Base-by-base conservation (phyloP, 1,139 yeast genomes). In the Torulaspora pretoriensis region DNA sequence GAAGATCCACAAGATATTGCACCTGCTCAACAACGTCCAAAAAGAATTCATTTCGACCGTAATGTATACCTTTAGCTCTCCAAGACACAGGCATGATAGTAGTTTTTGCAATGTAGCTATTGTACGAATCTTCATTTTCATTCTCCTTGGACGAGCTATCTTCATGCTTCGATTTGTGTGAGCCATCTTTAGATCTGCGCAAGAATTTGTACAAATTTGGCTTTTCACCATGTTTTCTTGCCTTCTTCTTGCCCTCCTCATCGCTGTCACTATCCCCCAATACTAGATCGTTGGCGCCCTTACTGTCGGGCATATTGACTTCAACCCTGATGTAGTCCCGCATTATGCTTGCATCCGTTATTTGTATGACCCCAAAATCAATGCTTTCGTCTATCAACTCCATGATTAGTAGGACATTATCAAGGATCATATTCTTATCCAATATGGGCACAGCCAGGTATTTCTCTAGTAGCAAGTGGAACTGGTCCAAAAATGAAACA, bases 1-100 rank as follows among this genome's bases (percentile, higher is more conserved):
- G 55, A 60, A 80, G 72, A 59, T 77, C 82, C 59, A 82, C 81
- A 45, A 79, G 68, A 71, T 83, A 79, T 51, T 80, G 80, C 37
- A 83, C 71, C 37, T 71, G 71, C 56, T 84, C 95, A 33, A 80
- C 72, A 37, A 83, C 83, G 63, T 84, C 89, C 54, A 85, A 73
- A 57, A 83, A 85, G 46, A 88, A 81, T 63, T 85, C 94, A 60
- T 85, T 85, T 61, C 83, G 84, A 54, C 80, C 80, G 60, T 85
- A 85, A 51, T 72, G 71, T n/a, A 84, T 82, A 8, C 92, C 92
- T 54, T 83, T 87, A 39, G 86, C 83, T 65, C 95, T 75, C 95
- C 94, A 84, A 33, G 86, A 80, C 3, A 84, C 78, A 8, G 83
- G 76, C 56, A 80, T 81, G 30, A 88, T 83, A 8, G 87, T 76